Evolutionary conservation across 2,329 filamentous ascomycete genomes (phyloP), one percentile per base, ranked within the genome.

Genomic region (Colletotrichum gloeosporioides): DNA sequence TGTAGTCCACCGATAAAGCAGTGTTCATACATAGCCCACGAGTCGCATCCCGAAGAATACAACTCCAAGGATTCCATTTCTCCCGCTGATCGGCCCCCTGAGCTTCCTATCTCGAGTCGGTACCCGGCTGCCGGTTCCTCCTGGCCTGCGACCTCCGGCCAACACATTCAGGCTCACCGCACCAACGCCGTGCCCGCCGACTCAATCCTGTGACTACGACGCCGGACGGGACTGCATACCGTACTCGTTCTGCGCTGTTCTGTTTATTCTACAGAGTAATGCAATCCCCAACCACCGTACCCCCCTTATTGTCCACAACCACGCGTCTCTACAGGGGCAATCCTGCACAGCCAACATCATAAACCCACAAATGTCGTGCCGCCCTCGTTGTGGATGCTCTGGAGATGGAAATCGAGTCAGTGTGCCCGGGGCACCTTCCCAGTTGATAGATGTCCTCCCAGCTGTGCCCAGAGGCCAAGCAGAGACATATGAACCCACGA

Each of bases 331-430:
- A 31, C 73, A 76, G 63, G 73, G 73, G 44, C 63, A 57, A 68
- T 69, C 73, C 69, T 62, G 18, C 18, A 64, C 39, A 59, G 39
- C 57, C 71, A 59, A 66, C 64, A 36, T 27, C 34, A 63, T n/a
- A 49, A 64, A 53, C 16, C 73, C 64, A 57, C 59, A 36, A 53
- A 8, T 73, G n/a, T 31, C 62, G 44, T 69, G 44, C 44, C 44
- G 70, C 31, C 64, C 49, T 68, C 22, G 32, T 57, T 73, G 73
- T 73, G 73, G 73, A 69, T 76, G 70, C 73, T 73, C 73, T 76
- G 63, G 57, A 73, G 73, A 73, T 59, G 63, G 27, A 53, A 53
- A 53, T 34, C 70, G 70, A 76, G 73, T 76, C 73, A 76, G 73
- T 29, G 57, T 61, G 53, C 62, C 31, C 34, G 36, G 61, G 36